Evolutionary conservation across 2,329 filamentous ascomycete genomes (phyloP).

Genomic region (Elsinoe perseae): DNA sequence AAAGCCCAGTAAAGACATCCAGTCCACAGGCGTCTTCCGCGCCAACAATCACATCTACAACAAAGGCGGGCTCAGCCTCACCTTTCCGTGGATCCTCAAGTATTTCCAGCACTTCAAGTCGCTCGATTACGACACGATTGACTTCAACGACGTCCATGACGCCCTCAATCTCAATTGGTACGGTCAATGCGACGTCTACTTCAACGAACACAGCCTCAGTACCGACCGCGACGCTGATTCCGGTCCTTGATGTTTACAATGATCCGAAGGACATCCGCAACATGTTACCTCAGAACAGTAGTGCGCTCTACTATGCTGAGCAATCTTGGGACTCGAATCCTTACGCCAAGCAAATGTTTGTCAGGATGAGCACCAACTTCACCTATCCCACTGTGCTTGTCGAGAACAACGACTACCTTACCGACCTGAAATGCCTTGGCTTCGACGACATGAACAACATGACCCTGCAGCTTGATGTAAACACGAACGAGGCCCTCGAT

Average conservation of each 20-base stretch:
- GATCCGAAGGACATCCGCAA: neutral
- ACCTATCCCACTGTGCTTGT: neutral
- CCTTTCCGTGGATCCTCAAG: too few relatives aligned
- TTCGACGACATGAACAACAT: neutral
- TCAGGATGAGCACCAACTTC: neutral
- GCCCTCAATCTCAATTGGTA: too few relatives aligned
- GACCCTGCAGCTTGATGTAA: neutral
- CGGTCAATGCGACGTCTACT: too few relatives aligned
- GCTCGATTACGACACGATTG: too few relatives aligned
- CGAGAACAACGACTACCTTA: conserved; percentile 5
- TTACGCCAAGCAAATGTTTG: neutral
- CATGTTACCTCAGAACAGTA: neutral
- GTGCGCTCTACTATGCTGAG: neutral
- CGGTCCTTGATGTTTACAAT: neutral
- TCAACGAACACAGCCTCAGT: too few relatives aligned
- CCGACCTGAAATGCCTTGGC: neutral
- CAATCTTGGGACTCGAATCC: neutral
- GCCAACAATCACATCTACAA: too few relatives aligned
- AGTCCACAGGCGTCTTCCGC: too few relatives aligned
- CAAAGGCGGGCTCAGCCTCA: too few relatives aligned
- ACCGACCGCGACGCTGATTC: neutral
- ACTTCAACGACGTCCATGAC: too few relatives aligned
- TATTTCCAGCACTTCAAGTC: too few relatives aligned
- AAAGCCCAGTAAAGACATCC: too few relatives aligned
- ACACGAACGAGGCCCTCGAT: neutral